Percentiles rank a stretch among this genome's conserved stretches.
phyloP scores from a whole-genome alignment of 2,329 filamentous ascomycete genomes.

The Leptosphaerulina australis region DNA sequence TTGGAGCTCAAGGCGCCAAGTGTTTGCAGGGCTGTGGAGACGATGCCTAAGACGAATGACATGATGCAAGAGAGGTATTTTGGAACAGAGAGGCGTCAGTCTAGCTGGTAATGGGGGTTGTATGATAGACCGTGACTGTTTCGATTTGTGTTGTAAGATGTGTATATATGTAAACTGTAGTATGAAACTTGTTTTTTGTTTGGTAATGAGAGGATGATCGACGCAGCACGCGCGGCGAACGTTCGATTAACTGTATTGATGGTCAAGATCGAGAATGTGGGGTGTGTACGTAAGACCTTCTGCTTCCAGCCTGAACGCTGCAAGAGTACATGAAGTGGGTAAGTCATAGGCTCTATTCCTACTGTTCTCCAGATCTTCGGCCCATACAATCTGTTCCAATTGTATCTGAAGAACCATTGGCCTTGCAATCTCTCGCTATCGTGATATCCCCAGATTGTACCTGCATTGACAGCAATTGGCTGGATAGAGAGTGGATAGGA shows the following conservation, averaged over 20 bases:
- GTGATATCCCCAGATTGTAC: slow-evolving; percentile 2
- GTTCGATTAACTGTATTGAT: too few species aligned
- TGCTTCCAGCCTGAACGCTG: too few species aligned
- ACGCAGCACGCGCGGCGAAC: too few species aligned
- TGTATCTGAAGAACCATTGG: neutral
- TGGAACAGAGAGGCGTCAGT: neutral
- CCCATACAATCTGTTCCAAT: too few species aligned
- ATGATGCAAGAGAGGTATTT: slow-evolving; percentile 40
- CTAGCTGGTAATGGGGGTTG: neutral
- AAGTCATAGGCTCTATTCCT: too few species aligned
- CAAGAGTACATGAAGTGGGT: too few species aligned
- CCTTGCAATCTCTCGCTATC: slow-evolving; percentile 1
- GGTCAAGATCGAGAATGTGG: too few species aligned
- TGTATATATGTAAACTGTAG: neutral
- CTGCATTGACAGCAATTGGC: neutral
- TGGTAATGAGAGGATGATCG: too few species aligned
- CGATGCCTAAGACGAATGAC: slow-evolving; percentile 50
- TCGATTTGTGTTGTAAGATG: neutral
- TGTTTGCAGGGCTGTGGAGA: slow-evolving; percentile 52
- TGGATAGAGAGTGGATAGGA: neutral
- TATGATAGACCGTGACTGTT: too few species aligned
- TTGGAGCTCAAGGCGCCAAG: slow-evolving; percentile 47
- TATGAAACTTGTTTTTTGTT: too few species aligned
- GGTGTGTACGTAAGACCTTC: too few species aligned
- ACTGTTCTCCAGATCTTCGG: neutral